Conservation (phyloP, 2,329 filamentous ascomycete genomes). For the Botrytis pseudocinerea region DNA sequence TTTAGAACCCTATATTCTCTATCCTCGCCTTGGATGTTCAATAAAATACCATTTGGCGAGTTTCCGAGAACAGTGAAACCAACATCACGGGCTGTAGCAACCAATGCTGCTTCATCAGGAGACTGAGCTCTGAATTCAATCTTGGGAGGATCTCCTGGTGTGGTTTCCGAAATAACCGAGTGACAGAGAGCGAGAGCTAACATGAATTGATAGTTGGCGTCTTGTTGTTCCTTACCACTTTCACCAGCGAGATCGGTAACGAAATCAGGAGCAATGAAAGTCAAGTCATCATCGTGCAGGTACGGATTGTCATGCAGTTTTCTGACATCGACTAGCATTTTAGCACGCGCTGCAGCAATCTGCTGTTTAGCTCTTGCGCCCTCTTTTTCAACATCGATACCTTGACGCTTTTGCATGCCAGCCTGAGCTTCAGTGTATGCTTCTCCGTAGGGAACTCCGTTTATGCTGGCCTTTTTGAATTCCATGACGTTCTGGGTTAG, state of each 20-base stretch:
- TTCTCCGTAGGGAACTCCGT: slow-evolving; percentile 94
- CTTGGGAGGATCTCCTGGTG: slow-evolving; percentile 83
- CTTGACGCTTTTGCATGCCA: slow-evolving; percentile 90
- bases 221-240: slow-evolving; percentile 72
- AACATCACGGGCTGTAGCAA: slow-evolving; percentile 90
- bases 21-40: slow-evolving; percentile 87
- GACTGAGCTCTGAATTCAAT: slow-evolving; percentile 98
- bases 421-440: slow-evolving; percentile 97
- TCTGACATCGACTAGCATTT: slow-evolving; percentile 72
- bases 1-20: slow-evolving; percentile 85
- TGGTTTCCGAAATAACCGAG: slow-evolving; percentile 88
- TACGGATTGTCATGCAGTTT: slow-evolving; percentile 86
- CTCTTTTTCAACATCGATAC: slow-evolving; percentile 83
- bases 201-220: slow-evolving; percentile 88
- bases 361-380: slow-evolving; percentile 69
- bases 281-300: slow-evolving; percentile 83
- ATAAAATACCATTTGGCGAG: slow-evolving; percentile 74
- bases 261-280: slow-evolving; percentile 89
- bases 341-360: slow-evolving; percentile 74
- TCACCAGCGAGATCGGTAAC: slow-evolving; percentile 78
- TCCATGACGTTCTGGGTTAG: slow-evolving; percentile 96
- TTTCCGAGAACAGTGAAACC: slow-evolving; percentile 90
- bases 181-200: slow-evolving; percentile 92
- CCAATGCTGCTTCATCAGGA: slow-evolving; percentile 91
- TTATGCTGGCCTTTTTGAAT: slow-evolving; percentile 97